These are phyloP conservation scores for Eucommia ulmoides DNA, from an alignment of 257 asterid species.

Conservation along the genomic window DNA sequence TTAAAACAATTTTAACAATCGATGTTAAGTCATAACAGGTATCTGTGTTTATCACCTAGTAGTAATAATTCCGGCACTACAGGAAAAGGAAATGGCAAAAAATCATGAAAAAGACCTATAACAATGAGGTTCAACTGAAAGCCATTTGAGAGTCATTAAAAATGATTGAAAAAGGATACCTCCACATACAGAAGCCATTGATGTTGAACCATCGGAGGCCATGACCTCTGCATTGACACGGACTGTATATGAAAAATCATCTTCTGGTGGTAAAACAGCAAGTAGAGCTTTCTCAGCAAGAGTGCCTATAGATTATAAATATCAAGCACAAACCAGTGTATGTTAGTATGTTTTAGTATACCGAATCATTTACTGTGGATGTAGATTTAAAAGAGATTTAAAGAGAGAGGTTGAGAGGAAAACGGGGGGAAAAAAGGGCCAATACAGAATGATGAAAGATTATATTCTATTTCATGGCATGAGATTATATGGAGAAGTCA, in stretches of 20 bases:
- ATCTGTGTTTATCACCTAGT: neutral
- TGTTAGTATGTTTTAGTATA: too few species aligned
- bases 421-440: too few species aligned
- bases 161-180: conserved; percentile 29
- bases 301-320: too few species aligned
- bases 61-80: neutral
- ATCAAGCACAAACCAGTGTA: too few species aligned
- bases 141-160: neutral
- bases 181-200: conserved; percentile 99
- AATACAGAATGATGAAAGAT: too few species aligned
- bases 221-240: conserved; percentile 94
- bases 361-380: too few species aligned
- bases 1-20: neutral
- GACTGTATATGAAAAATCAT: conserved; percentile 63
- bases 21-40: neutral
- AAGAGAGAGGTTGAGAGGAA: too few species aligned
- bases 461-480: too few species aligned
- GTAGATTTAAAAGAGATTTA: too few species aligned
- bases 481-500: neutral
- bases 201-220: conserved; percentile 99
- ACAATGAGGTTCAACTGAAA: neutral
- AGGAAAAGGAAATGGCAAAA: conserved; percentile 9
- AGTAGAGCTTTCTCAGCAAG: conserved; percentile 96
- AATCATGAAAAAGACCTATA: neutral
- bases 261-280: conserved; percentile 88